Evolutionary conservation across 352 stramenopile species (phyloP), one percentile per base, ranked within the genome.

Genomic region (Phytopythium mirpurense): DNA sequence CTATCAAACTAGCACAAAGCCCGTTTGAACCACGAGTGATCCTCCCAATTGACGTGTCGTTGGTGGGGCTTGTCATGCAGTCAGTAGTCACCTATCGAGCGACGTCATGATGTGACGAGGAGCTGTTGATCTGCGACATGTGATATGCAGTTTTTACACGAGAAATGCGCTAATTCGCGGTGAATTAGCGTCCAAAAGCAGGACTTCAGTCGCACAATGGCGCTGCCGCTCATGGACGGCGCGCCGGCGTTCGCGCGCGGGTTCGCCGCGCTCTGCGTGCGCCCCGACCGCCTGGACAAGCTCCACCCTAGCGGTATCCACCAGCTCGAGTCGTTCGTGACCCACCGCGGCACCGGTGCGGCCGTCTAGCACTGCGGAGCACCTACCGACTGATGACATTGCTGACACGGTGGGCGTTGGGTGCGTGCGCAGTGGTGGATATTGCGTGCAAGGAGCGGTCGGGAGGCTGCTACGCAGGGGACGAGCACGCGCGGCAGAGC

Each of bases 391-490:
- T n/a, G n/a, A n/a, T n/a, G n/a, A n/a, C n/a, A n/a, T n/a, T n/a
- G n/a, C n/a, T n/a, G n/a, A n/a, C n/a, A n/a, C n/a, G n/a, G n/a
- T 32, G 29, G 29, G 29, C 9, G 5, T 32, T 32, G 29, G 3
- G n/a, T 27, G 19, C 18, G 3, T 47, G 21, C 42, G 12, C 49
- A 91, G 83, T 88, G 44, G 77, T 93, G 36, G 83, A 93, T 47
- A 68, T 93, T 32, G 81, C 83, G 32, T 93, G 83, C 58, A 87
- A 89, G 57, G 63, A 78, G 11, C 35, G 47, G 18, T 58, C 40
- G 23, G 63, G 54, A 36, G 61, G 51, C 21, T 84, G 63, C 46
- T 94, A 90, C 56, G 72, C 69, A 8, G 82, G 82, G 21, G 72
- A 86, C 55, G 69, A 87, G 46, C 58, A 63, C 18, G 53, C 62